Percentiles rank a stretch among this genome's conserved stretches.
phyloP scores from a whole-genome alignment of 139 green algal species.

The Coelastrella sp. region DNA sequence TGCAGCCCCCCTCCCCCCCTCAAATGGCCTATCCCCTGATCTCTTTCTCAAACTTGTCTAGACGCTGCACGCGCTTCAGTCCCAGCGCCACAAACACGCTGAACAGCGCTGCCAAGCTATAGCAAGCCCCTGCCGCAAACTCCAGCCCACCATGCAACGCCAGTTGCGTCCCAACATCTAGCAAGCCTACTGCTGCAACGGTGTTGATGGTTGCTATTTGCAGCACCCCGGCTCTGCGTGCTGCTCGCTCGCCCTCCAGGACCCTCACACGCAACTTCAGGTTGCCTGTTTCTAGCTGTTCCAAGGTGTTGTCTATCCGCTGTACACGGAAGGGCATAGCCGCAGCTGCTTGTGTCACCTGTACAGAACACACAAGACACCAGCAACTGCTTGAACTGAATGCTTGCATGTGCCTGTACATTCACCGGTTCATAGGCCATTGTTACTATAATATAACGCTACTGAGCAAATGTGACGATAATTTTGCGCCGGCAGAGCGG shows the following conservation, averaged over 20 bases:
- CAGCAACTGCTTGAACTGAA: neutral
- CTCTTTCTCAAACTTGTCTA: slow-evolving; percentile 92
- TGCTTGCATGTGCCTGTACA: neutral
- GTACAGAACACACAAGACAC: neutral
- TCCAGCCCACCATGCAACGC: slow-evolving; percentile 55
- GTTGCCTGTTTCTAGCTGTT: slow-evolving; percentile 76
- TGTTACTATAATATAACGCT: too few relatives aligned
- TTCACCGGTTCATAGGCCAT: too few relatives aligned
- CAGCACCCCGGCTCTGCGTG: slow-evolving; percentile 65
- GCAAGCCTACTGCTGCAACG: slow-evolving; percentile 69
- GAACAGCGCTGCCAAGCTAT: slow-evolving; percentile 66
- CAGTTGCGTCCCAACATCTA: slow-evolving; percentile 80
- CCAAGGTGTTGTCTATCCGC: slow-evolving; percentile 72
- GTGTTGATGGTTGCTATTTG: slow-evolving; percentile 78
- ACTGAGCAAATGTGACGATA: too few relatives aligned
- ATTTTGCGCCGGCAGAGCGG: too few relatives aligned
- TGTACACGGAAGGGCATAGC: slow-evolving; percentile 80
- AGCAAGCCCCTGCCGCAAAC: slow-evolving; percentile 46
- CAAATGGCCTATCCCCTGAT: slow-evolving; percentile 12
- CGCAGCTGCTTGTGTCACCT: slow-evolving; percentile 61
- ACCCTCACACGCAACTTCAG: slow-evolving; percentile 82
- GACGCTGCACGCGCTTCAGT: slow-evolving; percentile 74
- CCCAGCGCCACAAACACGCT: slow-evolving; percentile 60
- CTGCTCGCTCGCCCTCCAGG: slow-evolving; percentile 83
- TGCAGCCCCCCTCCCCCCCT: too few relatives aligned